phyloP scores from a whole-genome alignment of 176 grass and related monocot species.

The Musa beccarii region DNA sequence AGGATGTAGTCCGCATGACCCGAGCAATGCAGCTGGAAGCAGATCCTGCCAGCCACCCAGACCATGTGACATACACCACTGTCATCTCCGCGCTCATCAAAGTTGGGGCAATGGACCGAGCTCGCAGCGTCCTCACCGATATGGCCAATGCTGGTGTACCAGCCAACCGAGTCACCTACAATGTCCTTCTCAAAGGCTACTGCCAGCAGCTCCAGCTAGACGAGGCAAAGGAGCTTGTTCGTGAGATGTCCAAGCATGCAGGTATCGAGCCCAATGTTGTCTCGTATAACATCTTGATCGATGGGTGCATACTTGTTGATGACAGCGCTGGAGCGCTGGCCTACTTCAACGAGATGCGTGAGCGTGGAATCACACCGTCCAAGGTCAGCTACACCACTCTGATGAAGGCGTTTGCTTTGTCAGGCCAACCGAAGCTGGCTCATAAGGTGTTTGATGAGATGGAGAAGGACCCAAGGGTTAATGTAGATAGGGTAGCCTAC shows the following conservation, averaged over 20 bases:
- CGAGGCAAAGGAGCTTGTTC: conserved; percentile 44
- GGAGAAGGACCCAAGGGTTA: conserved; percentile 57
- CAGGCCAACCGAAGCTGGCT: conserved; percentile 67
- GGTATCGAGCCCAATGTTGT: conserved; percentile 57
- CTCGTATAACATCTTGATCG: conserved; percentile 84
- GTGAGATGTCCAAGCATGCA: conserved; percentile 24
- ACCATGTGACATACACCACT: conserved; percentile 73
- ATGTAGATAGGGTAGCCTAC: conserved; percentile 57
- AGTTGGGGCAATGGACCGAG: conserved; percentile 43
- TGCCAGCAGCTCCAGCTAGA: conserved; percentile 60
- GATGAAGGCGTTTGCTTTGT: conserved; percentile 77
- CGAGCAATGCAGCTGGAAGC: conserved; percentile 53
- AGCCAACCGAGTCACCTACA: conserved; percentile 72
- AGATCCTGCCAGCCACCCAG: conserved; percentile 44
- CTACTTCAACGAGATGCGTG: conserved; percentile 77
- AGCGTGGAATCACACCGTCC: conserved; percentile 52
- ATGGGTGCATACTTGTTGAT: conserved; percentile 68
- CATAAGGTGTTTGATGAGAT: conserved; percentile 90
- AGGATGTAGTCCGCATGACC: conserved; percentile 57
- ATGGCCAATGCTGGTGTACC: conserved; percentile 41
- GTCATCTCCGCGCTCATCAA: conserved; percentile 56
- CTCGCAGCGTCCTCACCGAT: conserved; percentile 43
- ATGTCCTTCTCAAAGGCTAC: conserved; percentile 85
- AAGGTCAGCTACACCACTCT: conserved; percentile 85
- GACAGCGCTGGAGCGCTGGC: conserved; percentile 56